Conservation (phyloP, 2,329 filamentous ascomycete species). For the Colletotrichum simmondsii region DNA sequence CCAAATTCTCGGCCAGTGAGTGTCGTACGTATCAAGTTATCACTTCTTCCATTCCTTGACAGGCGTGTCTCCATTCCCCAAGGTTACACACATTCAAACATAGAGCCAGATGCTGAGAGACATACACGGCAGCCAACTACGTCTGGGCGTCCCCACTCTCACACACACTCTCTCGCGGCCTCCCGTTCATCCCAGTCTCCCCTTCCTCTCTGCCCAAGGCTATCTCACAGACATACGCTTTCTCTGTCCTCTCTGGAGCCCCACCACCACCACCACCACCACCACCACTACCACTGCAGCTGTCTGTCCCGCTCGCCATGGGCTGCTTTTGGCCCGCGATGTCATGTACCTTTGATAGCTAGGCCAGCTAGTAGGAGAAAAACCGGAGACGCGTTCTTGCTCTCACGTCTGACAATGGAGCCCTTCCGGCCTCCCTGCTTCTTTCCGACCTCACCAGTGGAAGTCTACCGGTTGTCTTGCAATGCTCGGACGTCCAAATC, state of each 20-base stretch:
- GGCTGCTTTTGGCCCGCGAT: background rate
- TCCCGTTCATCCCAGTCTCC: background rate
- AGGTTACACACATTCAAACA: conserved; percentile 29
- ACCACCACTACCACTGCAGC: conserved; percentile 15
- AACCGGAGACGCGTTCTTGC: background rate
- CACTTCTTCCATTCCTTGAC: conserved; percentile 29
- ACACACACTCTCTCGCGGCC: conserved; percentile 3
- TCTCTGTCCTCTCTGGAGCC: conserved; percentile 5
- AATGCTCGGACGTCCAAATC: conserved; percentile 18
- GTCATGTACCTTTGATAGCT: background rate
- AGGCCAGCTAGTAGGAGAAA: background rate
- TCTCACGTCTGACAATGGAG: conserved; percentile 19
- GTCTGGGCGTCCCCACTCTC: conserved; percentile 1
- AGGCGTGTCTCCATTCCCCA: conserved; percentile 29
- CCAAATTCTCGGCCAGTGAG: conserved; percentile 22
- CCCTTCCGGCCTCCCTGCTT: conserved; percentile 29
- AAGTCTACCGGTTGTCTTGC: conserved; percentile 26
- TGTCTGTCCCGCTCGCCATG: conserved; percentile 2
- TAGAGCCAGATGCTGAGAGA: conserved; percentile 2
- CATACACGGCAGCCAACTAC: conserved; percentile 16
- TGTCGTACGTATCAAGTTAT: conserved; percentile 24
- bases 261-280: conserved; percentile 16
- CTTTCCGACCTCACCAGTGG: conserved; percentile 20
- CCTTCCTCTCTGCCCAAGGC: background rate
- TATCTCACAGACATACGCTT: background rate